phyloP scores from a whole-genome alignment of 2,329 filamentous ascomycete species.

The Colletotrichum lentis region DNA sequence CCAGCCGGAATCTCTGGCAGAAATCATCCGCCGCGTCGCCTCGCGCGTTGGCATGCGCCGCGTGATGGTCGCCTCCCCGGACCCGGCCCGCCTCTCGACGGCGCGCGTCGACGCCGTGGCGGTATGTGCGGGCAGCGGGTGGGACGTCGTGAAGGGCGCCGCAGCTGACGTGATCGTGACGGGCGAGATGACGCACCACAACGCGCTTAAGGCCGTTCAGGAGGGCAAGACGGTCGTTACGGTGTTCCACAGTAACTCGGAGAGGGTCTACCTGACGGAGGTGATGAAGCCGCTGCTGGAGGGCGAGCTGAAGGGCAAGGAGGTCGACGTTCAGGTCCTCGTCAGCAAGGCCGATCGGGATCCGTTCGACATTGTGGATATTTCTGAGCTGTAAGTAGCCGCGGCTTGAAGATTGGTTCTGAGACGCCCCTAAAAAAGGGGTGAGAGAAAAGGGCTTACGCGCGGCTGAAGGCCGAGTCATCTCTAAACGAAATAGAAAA shows the following conservation, averaged over 20 bases:
- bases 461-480: background rate
- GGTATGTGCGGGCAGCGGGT: conserved; percentile 90
- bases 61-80: conserved; percentile 54
- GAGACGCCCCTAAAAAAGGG: background rate
- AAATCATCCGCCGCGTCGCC: conserved; percentile 65
- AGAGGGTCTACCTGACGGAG: conserved; percentile 80
- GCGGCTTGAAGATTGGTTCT: background rate
- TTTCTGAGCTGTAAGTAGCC: conserved; percentile 48
- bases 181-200: conserved; percentile 93
- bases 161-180: conserved; percentile 86
- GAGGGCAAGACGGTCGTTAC: conserved; percentile 82
- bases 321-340: conserved; percentile 66
- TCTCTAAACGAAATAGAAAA: background rate
- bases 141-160: conserved; percentile 73
- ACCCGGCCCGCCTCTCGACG: conserved; percentile 21
- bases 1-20: conserved; percentile 49
- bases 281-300: conserved; percentile 74
- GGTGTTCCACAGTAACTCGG: conserved; percentile 92
- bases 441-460: background rate
- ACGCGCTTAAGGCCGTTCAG: conserved; percentile 86
- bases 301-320: conserved; percentile 61
- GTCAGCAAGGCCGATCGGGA: conserved; percentile 85
- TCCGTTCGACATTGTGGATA: conserved; percentile 81
- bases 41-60: conserved; percentile 71
- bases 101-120: conserved; percentile 72